Base-by-base conservation (phyloP, 257 asterid genomes). In the Cynanchum wilfordii region DNA sequence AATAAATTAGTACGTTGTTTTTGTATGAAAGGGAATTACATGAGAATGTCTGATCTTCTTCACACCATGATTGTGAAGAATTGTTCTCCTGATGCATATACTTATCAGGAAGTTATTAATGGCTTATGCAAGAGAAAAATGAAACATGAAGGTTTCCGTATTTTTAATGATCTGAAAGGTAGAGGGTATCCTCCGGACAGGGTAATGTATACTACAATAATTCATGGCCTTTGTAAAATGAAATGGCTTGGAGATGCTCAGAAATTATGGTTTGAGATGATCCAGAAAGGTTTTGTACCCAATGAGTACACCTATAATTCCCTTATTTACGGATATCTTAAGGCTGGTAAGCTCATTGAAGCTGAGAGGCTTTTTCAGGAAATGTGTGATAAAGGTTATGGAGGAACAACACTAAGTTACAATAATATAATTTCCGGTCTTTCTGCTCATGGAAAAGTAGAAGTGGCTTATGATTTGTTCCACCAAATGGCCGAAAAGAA, bases 201-300 rank as follows among this genome's bases (percentile, higher is more conserved):
- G 75, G 87, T 83, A 66, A 84, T 89, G 96, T 89, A 88, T 67
- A 81, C 97, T 36, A 84, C 88, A 51, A 82, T 89, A 85, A 87
- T 92, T 79, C 74, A 79, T 69, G 87, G 91, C 72, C 89, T 87
- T 42, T 86, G 90, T 64, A 73, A 72, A 73, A 80, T 77, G 79
- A 84, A 83, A 57, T 79, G 87, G 74, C 19, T 86, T 58, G 87
- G 78, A 79, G 86, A 81, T 74, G 97, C 92, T 10, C 69, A 79
- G 63, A 79, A 75, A 80, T 66, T 92, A 72, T 92, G 97, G 96
- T 77, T 73, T 75, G 94, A 89, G 82, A 92, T 92, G 97, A 81
- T 85, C 60, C 77, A 70, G 40, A 85, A 79, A 60, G 90, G 89
- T 51, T 72, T 88, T 3, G 12, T 72, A 75, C 96, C 93, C 25